A percentile compares a stretch with the other conserved stretches of the same genome.
Evolutionary conservation across 495 filamentous ascomycete genomes (phyloP).

Genomic region (Talaromyces stipitatus): DNA sequence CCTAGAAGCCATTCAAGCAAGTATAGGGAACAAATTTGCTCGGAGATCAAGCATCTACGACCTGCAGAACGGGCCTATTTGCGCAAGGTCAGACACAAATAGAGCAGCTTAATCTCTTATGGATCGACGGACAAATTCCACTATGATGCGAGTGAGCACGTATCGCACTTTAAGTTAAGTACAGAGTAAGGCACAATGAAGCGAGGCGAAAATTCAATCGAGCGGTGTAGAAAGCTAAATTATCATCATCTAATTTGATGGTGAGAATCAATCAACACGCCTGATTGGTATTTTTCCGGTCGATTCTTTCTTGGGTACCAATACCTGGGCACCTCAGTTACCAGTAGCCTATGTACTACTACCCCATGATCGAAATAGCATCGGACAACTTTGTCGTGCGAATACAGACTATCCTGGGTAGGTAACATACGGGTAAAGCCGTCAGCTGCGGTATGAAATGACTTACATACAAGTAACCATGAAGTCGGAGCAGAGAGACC

Average conservation of each 20-base stretch:
- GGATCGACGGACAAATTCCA: no score
- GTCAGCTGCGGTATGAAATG: background rate
- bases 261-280: background rate
- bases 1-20: no score
- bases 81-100: background rate
- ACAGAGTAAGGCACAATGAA: background rate
- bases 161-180: background rate
- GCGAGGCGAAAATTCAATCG: background rate
- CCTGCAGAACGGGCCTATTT: background rate
- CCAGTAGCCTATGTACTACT: background rate
- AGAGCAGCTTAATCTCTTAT: background rate
- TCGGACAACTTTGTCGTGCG: background rate
- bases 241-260: background rate
- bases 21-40: no score
- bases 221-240: slow-evolving; percentile 4
- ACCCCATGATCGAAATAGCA: background rate
- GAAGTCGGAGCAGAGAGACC: background rate
- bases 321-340: background rate
- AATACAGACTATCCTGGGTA: background rate
- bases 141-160: background rate
- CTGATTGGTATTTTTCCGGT: background rate
- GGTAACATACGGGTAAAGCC: background rate
- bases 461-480: background rate
- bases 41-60: background rate
- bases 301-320: background rate